Percentiles rank a stretch among this genome's conserved stretches.
Evolutionary conservation across 345 rosid species (phyloP).

Genomic region (Trapa bicornis): DNA sequence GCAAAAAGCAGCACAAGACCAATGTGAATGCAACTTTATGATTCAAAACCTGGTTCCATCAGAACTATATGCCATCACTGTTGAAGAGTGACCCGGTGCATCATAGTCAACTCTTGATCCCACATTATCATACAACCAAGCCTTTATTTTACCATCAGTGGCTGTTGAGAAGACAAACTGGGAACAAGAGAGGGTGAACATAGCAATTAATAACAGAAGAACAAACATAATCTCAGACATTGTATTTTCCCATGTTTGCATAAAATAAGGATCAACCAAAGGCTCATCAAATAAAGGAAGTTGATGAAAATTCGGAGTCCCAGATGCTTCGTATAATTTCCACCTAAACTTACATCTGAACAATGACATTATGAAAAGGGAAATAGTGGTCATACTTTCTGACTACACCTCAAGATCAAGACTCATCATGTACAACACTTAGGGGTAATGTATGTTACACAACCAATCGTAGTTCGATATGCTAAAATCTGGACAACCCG

Average conservation of each 20-base stretch:
- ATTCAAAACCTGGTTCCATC: slow-evolving; percentile 63
- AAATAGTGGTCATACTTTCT: not conserved
- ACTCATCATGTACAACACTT: not conserved
- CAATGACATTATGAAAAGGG: not conserved
- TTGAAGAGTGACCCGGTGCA: slow-evolving; percentile 68
- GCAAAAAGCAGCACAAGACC: not conserved
- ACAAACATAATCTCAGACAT: not conserved
- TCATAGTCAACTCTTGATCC: slow-evolving; percentile 78
- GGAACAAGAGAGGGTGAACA: slow-evolving; percentile 3
- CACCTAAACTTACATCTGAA: not conserved
- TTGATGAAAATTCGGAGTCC: too few relatives aligned
- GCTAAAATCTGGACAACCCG: not conserved
- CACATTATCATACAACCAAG: slow-evolving; percentile 62
- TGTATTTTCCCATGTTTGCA: not conserved
- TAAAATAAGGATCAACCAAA: too few relatives aligned
- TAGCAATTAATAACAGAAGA: slow-evolving; percentile 2
- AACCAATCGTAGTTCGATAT: too few relatives aligned
- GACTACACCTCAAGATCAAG: not conserved
- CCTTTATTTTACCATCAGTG: slow-evolving; percentile 72
- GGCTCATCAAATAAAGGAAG: too few relatives aligned
- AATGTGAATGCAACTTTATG: slow-evolving; percentile 1
- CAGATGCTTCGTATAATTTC: not conserved
- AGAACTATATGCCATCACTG: slow-evolving; percentile 69
- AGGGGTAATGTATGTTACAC: not conserved
- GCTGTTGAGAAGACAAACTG: slow-evolving; percentile 75